These are phyloP conservation scores for Primulina eburnea DNA, from an alignment of 257 asterid species.

Conservation along the genomic window DNA sequence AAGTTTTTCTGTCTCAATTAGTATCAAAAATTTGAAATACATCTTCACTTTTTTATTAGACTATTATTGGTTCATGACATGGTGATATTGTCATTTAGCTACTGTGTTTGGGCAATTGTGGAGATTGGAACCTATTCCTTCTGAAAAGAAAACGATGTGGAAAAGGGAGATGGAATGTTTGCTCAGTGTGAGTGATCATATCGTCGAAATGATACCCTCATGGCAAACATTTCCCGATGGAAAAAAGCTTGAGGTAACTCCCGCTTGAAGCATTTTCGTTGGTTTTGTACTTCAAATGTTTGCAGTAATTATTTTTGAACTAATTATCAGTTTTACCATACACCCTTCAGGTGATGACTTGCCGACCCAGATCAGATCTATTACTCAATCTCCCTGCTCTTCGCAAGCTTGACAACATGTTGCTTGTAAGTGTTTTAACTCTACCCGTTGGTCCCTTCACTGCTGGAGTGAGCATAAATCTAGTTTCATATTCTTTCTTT, in stretches of 20 bases:
- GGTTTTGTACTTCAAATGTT: neutral
- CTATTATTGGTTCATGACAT: neutral
- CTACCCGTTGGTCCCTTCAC: neutral
- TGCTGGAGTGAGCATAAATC: neutral
- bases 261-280: neutral
- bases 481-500: neutral
- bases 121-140: constrained; percentile 80
- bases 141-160: constrained; percentile 77
- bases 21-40: neutral
- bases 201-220: constrained; percentile 72
- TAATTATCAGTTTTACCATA: neutral
- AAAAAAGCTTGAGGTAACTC: constrained; percentile 48
- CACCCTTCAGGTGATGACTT: constrained; percentile 69
- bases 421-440: constrained; percentile 54
- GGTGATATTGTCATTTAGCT: constrained; percentile 37
- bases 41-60: neutral
- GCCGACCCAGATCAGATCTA: constrained; percentile 77
- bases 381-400: constrained; percentile 87
- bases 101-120: constrained; percentile 86
- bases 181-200: constrained; percentile 65
- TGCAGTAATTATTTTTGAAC: neutral
- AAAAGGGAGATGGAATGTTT: constrained; percentile 79
- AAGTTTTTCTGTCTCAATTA: neutral
- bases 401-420: constrained; percentile 84
- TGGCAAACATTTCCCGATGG: constrained; percentile 84